Percentiles rank a stretch among this genome's conserved stretches.
These are phyloP conservation scores for Iris pallida DNA, from an alignment of 116 monocot genomes.

Conservation along the genomic window DNA sequence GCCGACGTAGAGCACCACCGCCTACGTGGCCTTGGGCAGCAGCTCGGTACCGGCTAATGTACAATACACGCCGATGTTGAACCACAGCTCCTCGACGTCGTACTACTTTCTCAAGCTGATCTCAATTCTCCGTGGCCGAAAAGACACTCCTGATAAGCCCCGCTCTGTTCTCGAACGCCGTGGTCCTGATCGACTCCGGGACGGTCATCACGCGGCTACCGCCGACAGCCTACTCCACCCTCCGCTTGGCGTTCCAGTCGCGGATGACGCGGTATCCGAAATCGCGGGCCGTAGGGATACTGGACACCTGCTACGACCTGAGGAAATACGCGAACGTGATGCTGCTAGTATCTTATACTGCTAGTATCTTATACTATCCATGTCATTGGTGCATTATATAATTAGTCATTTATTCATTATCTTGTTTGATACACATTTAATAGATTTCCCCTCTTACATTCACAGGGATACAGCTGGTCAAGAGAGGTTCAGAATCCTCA, in stretches of 20 bases:
- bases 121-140: conserved; percentile 37
- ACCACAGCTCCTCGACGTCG: conserved; percentile 3
- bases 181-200: conserved; percentile 48
- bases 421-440: background rate
- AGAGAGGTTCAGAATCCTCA: conserved; percentile 57
- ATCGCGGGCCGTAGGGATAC: conserved; percentile 17
- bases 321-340: conserved; percentile 8
- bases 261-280: conserved; percentile 25
- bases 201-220: conserved; percentile 50
- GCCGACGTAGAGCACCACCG: conserved; percentile 17
- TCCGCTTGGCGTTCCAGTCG: conserved; percentile 16
- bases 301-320: conserved; percentile 17
- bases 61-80: conserved; percentile 33
- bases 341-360: too few relatives aligned
- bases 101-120: conserved; percentile 34
- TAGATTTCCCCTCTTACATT: background rate
- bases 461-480: conserved; percentile 43
- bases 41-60: background rate
- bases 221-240: conserved; percentile 26
- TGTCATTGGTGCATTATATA: background rate
- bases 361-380: too few relatives aligned
- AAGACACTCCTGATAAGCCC: conserved; percentile 12
- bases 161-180: conserved; percentile 18
- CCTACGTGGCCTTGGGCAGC: conserved; percentile 22
- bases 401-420: background rate